A percentile compares a stretch with the other conserved stretches of the same genome.
Conservation (phyloP, 371 early-diverging fungal genomes). For the Lichtheimia ornata region DNA sequence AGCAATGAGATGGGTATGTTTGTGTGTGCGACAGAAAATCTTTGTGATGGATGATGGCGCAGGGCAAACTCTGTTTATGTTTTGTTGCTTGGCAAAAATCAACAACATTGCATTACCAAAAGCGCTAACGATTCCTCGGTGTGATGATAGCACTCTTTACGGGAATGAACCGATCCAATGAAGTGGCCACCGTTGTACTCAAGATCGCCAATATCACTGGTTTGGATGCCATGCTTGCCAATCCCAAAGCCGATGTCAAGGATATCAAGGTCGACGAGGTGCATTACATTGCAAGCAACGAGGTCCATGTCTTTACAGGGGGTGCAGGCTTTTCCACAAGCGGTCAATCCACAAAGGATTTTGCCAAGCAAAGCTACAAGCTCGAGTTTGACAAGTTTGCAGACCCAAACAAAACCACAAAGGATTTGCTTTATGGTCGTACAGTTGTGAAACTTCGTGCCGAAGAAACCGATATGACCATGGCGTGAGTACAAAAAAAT, state of each 20-base stretch:
- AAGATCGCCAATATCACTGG: slow-evolving; percentile 14
- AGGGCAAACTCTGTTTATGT: no score
- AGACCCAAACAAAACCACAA: slow-evolving; percentile 15
- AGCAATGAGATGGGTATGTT: background rate
- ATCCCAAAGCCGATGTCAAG: slow-evolving; percentile 14
- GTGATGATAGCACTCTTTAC: slow-evolving; percentile 26
- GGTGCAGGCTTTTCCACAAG: slow-evolving; percentile 42
- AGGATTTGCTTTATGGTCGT: slow-evolving; percentile 34
- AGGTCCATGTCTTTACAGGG: slow-evolving; percentile 32
- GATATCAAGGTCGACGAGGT: slow-evolving; percentile 18
- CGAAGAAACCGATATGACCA: slow-evolving; percentile 49
- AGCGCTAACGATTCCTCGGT: background rate
- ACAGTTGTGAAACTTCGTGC: slow-evolving; percentile 50
- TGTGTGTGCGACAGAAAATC: no score
- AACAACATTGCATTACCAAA: background rate
- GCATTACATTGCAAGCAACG: slow-evolving; percentile 44
- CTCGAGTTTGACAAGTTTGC: slow-evolving; percentile 39
- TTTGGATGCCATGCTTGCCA: slow-evolving; percentile 15
- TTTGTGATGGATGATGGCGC: no score
- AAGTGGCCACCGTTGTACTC: slow-evolving; percentile 25
- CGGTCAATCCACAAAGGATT: slow-evolving; percentile 50
- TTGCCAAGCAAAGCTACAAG: slow-evolving; percentile 53
- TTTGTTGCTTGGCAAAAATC: background rate
- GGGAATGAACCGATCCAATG: slow-evolving; percentile 38
- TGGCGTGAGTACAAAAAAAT: slow-evolving; percentile 21